A percentile compares a stretch with the other conserved stretches of the same genome.
Evolutionary conservation across 768 basidiomycete genomes (phyloP).

Genomic region (Galerina sulciceps): DNA sequence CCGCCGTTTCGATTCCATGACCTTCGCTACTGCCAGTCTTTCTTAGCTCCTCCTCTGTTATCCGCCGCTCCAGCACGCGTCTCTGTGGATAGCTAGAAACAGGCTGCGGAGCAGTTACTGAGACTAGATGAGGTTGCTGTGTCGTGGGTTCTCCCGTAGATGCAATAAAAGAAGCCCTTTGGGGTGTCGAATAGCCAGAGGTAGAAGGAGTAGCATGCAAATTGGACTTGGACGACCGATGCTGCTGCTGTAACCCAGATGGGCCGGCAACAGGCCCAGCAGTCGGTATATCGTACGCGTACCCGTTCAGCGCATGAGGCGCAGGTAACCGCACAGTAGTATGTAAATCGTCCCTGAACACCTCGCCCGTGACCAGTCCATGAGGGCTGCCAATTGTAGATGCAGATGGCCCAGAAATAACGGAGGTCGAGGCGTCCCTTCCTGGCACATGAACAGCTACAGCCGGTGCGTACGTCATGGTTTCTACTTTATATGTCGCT

Average conservation of each 20-base stretch:
- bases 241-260: not conserved
- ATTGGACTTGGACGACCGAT: not conserved
- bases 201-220: not conserved
- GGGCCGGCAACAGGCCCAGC: constrained; percentile 13
- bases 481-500: constrained; percentile 24
- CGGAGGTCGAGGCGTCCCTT: not conserved
- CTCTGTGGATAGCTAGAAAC: not conserved
- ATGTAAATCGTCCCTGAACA: constrained; percentile 14
- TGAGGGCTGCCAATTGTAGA: not conserved
- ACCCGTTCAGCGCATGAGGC: constrained; percentile 41
- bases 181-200: constrained; percentile 12
- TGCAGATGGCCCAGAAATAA: not conserved
- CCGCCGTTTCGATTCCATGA: constrained; percentile 1
- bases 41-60: constrained; percentile 25
- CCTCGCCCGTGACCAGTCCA: constrained; percentile 2
- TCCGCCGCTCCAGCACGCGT: constrained; percentile 23
- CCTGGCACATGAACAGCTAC: constrained; percentile 22
- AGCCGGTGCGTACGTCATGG: constrained; percentile 28
- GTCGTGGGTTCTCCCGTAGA: not conserved
- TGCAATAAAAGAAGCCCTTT: not conserved
- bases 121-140: not conserved
- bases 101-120: not conserved
- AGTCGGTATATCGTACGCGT: constrained; percentile 32
- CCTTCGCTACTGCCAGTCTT: not conserved
- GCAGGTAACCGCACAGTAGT: constrained; percentile 46